phyloP scores from a whole-genome alignment of 2,329 filamentous ascomycete genomes.

The Trichoderma semiorbis region DNA sequence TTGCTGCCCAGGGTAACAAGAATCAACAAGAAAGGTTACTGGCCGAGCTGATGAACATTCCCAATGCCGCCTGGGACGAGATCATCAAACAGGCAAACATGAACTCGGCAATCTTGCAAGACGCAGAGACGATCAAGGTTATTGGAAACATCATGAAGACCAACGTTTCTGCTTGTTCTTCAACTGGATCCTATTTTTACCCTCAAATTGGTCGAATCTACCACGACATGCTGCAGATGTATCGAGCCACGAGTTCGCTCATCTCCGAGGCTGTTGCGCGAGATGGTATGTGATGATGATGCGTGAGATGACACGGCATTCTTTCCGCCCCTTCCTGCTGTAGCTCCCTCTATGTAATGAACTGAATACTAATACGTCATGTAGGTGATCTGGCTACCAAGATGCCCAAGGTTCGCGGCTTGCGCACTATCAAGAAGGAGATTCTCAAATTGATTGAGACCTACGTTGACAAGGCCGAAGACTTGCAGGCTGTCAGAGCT shows the following conservation, averaged over 20 bases:
- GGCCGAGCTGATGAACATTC: slow-evolving; percentile 85
- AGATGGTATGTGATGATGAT: slow-evolving; percentile 59
- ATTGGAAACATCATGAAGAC: slow-evolving; percentile 99
- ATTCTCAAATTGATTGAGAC: slow-evolving; percentile 97
- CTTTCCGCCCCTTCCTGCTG: not conserved
- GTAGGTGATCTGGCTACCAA: slow-evolving; percentile 88
- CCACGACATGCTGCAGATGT: slow-evolving; percentile 98
- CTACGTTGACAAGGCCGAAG: slow-evolving; percentile 97
- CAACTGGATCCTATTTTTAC: slow-evolving; percentile 95
- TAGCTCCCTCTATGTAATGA: not conserved
- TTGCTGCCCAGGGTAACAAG: slow-evolving; percentile 94
- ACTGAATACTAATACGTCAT: not conserved
- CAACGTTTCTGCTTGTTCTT: slow-evolving; percentile 96
- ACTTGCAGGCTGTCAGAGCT: slow-evolving; percentile 84
- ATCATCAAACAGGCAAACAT: slow-evolving; percentile 87
- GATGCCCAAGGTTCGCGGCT: slow-evolving; percentile 91
- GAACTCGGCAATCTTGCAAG: slow-evolving; percentile 82
- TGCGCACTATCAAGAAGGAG: slow-evolving; percentile 98
- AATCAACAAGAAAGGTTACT: slow-evolving; percentile 89
- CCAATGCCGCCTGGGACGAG: slow-evolving; percentile 91
- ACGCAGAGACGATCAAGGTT: slow-evolving; percentile 94
- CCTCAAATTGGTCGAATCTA: slow-evolving; percentile 97
- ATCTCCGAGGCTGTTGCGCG: slow-evolving; percentile 89
- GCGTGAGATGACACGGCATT: slow-evolving; percentile 29
- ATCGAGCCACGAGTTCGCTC: slow-evolving; percentile 90